Percentiles rank a stretch among this genome's conserved stretches.
phyloP scores from a whole-genome alignment of 768 basidiomycete species.

The Paxillus rubicundulus region DNA sequence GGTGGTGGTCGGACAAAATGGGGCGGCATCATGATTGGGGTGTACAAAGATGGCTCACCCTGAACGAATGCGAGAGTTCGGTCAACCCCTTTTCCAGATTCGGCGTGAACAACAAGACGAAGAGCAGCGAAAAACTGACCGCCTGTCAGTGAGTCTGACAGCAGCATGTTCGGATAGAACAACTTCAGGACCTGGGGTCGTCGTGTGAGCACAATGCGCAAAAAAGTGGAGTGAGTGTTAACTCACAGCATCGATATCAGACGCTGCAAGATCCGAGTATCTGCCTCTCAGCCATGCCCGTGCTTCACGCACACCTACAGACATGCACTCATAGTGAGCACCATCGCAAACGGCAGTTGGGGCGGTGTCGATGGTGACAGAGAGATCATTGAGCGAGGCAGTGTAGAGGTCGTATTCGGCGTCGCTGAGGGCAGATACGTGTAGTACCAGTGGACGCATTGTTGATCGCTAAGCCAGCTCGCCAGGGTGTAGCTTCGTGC shows the following conservation, averaged over 20 bases:
- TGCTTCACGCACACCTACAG: constrained; percentile 60
- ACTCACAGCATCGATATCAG: constrained; percentile 59
- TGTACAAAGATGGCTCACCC: constrained; percentile 42
- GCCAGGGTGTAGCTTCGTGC: background rate
- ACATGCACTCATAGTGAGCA: constrained; percentile 51
- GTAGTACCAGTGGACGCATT: constrained; percentile 67
- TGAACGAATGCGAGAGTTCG: constrained; percentile 71
- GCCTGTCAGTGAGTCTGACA: constrained; percentile 53
- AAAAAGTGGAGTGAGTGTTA: background rate
- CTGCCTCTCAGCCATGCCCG: constrained; percentile 75
- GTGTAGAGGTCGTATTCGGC: constrained; percentile 71
- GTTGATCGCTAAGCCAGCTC: background rate
- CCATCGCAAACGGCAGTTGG: constrained; percentile 36
- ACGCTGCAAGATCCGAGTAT: constrained; percentile 51
- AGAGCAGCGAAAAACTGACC: constrained; percentile 78
- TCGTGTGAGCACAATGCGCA: background rate
- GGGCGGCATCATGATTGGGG: background rate
- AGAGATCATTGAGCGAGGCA: constrained; percentile 52
- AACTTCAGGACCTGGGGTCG: constrained; percentile 56
- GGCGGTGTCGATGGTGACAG: constrained; percentile 33
- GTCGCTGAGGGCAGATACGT: constrained; percentile 74
- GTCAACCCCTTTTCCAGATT: constrained; percentile 61
- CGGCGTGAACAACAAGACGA: constrained; percentile 61
- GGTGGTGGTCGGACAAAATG: constrained; percentile 4
- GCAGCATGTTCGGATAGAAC: constrained; percentile 55